Conservation (phyloP, 164 flowering plant species). For the Umbilicus rupestris region DNA sequence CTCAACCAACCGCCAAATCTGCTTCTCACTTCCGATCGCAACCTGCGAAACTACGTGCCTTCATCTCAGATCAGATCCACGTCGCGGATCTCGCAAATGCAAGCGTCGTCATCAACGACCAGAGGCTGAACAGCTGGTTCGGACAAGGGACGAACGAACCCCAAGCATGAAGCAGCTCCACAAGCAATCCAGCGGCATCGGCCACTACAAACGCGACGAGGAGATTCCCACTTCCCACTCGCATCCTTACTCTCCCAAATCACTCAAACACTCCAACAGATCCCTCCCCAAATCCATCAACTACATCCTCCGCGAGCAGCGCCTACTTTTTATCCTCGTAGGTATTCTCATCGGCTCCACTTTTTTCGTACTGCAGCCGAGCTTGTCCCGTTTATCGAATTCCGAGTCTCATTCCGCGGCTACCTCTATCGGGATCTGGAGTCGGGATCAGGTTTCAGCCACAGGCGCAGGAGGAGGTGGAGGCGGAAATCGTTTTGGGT, state of each 20-base stretch:
- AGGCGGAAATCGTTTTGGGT: constrained; percentile 8
- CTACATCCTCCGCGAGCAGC: constrained; percentile 69
- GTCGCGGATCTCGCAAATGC: neutral
- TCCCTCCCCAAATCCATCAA: constrained; percentile 67
- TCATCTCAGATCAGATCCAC: too few relatives aligned
- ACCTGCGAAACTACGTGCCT: too few relatives aligned
- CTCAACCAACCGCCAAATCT: too few relatives aligned
- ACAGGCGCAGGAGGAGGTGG: neutral
- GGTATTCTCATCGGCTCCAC: constrained; percentile 78
- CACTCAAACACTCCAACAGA: constrained; percentile 40
- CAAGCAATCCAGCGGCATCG: constrained; percentile 44
- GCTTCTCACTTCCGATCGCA: too few relatives aligned
- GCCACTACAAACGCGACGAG: constrained; percentile 42
- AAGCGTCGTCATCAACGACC: neutral
- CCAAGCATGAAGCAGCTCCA: constrained; percentile 56
- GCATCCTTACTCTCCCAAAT: constrained; percentile 44
- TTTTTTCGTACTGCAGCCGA: constrained; percentile 75
- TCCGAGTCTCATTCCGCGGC: constrained; percentile 16
- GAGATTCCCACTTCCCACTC: constrained; percentile 26
- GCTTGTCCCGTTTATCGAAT: constrained; percentile 28
- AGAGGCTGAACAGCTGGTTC: neutral
- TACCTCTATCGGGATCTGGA: neutral
- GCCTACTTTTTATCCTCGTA: constrained; percentile 72
- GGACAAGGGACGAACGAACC: neutral
- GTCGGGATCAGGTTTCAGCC: constrained; percentile 7